Base-by-base conservation (phyloP, 1,284 basidiomycete species). In the Waitea zeae region DNA sequence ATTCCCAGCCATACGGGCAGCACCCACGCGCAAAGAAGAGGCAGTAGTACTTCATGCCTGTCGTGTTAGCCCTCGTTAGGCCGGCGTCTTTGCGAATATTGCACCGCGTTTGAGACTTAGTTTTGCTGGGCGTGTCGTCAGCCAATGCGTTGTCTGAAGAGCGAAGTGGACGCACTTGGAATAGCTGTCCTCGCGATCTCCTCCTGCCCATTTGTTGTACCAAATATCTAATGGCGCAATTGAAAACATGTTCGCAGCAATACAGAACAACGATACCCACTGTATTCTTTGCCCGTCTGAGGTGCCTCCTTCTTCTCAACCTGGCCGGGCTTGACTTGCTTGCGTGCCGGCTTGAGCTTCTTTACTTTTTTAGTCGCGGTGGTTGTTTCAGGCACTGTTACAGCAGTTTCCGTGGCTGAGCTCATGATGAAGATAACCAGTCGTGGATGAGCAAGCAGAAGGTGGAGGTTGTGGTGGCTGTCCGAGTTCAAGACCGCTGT, bases 181-280 rank as follows among this genome's bases (percentile, higher is more conserved):
- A 49, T 92, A 86, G 41, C 74, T 82, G 49, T 95, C 90, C 55
- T 93, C 90, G 34, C 86, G 70, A 51, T 95, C 89, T 38, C 89
- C 89, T 41, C 90, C 83, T 24, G 90, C 89, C 87, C 90, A 97
- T 61, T 97, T 97, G 57, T 97, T 95, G 57, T 97, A 97, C 93
- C 93, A 97, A 39, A 95, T 84, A 54, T 97, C 92, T 88, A 28
- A 29, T 35, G 7, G 17, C 22, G 13, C 26, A 18, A 20, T 22
- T 38, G 20, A 35, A 36, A 19, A 38, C 3, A 9, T 12, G 24
- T 31, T 20, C 20, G 18, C 17, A 19, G 17, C 57, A 13, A 20
- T 18, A 28, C 18, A 22, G 31, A 14, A 12, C n/a, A 22, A 14
- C 12, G 13, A 22, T 27, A 65, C 83, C 47, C 45, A 90, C 87